These are phyloP conservation scores for Gamsiella multidivaricata DNA, from an alignment of 192 early-diverging fungal species.

Conservation along the genomic window DNA sequence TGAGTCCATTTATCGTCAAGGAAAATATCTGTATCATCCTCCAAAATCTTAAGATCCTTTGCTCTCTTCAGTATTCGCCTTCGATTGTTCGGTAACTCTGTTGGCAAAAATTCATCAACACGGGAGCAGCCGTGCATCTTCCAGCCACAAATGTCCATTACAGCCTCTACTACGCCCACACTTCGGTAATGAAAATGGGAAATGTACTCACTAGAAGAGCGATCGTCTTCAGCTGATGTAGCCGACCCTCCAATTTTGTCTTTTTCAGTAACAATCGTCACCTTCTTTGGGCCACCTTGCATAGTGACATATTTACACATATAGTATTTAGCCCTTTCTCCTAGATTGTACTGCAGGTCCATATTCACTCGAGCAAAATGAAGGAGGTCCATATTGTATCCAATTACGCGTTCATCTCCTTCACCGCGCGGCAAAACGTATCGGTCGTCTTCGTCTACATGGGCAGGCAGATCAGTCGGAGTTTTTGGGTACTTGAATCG, in stretches of 20 bases:
- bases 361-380: slow-evolving; percentile 29
- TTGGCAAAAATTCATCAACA: slow-evolving; percentile 10
- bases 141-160: slow-evolving; percentile 36
- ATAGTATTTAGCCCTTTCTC: slow-evolving; percentile 24
- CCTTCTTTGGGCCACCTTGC: slow-evolving; percentile 18
- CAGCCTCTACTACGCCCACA: slow-evolving; percentile 31
- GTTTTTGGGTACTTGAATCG: slow-evolving; percentile 19
- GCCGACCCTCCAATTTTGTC: slow-evolving; percentile 8
- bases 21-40: slow-evolving; percentile 14
- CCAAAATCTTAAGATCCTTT: not conserved
- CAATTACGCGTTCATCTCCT: slow-evolving; percentile 25
- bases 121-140: slow-evolving; percentile 29
- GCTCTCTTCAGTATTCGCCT: slow-evolving; percentile 8
- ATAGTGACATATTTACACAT: slow-evolving; percentile 32
- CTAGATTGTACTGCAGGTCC: slow-evolving; percentile 25
- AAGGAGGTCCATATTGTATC: slow-evolving; percentile 34
- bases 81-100: slow-evolving; percentile 6
- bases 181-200: slow-evolving; percentile 32
- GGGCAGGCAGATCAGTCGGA: slow-evolving; percentile 3
- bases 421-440: slow-evolving; percentile 23
- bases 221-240: not conserved
- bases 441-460: slow-evolving; percentile 7
- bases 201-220: slow-evolving; percentile 13
- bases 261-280: slow-evolving; percentile 3
- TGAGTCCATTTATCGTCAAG: slow-evolving; percentile 12